These are phyloP conservation scores for Gliomastix tumulicola DNA, from an alignment of 2,329 filamentous ascomycete species.

Conservation along the genomic window DNA sequence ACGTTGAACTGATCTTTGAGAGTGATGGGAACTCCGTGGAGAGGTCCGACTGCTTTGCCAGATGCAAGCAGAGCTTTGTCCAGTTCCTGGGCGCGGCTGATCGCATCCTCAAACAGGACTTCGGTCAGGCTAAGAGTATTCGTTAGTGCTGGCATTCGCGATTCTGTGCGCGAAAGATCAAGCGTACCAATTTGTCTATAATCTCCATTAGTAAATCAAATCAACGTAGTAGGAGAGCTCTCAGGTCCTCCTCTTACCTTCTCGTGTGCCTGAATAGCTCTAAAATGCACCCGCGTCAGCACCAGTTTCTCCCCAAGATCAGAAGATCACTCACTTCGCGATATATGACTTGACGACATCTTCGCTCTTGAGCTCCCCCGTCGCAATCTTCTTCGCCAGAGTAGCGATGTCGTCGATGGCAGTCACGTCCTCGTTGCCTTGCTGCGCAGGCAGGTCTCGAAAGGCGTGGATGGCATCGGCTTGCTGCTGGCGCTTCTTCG, in stretches of 20 bases:
- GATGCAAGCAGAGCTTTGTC: background rate
- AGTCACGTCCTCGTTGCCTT: no score
- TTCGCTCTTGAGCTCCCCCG: background rate
- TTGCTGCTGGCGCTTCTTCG: no score
- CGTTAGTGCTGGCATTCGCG: background rate
- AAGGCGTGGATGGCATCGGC: background rate
- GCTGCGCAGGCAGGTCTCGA: no score
- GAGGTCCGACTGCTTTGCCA: slow-evolving; percentile 65
- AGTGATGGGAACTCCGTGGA: slow-evolving; percentile 82
- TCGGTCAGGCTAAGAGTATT: slow-evolving; percentile 2
- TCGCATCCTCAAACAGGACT: slow-evolving; percentile 2
- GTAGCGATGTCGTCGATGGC: no score
- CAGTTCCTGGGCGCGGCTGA: slow-evolving; percentile 1
- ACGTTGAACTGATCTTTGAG: slow-evolving; percentile 78
- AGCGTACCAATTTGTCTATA: no score
- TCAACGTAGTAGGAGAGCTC: no score
- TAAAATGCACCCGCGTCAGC: background rate
- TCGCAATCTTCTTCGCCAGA: background rate
- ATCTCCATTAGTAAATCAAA: no score
- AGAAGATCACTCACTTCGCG: no score
- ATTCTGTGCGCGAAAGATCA: background rate
- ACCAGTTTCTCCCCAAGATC: no score
- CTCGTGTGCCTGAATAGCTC: background rate
- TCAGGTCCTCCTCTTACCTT: no score
- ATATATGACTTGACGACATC: no score